Evolutionary conservation across 1,284 basidiomycete genomes (phyloP), one percentile per base, ranked within the genome.

Genomic region (Naganishia sp.): DNA sequence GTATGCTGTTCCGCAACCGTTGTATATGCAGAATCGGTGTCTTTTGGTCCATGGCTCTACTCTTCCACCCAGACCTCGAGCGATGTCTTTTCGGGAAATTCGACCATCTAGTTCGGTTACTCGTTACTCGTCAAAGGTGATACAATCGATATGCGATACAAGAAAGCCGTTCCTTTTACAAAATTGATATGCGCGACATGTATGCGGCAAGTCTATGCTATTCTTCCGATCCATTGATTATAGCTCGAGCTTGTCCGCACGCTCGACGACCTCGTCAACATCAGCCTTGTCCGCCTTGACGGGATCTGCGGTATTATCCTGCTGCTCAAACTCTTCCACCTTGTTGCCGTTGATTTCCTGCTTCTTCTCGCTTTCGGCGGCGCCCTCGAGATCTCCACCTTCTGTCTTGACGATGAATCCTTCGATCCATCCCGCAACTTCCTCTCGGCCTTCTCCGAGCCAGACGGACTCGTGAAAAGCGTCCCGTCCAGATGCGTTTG

Each of bases 391-490:
- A 21, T 54, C 44, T 33, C 36, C 28, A 18, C 50, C 48, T 48
- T 63, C 52, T 2, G 28, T 42, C 31, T 67, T 67, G 44, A 55
- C 78, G 18, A 80, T 61, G 69, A 73, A 80, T 13, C 78, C 79
- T 68, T 80, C 79, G 44, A 80, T 79, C 75, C 75, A 80, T 15
- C 79, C 79, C 28, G 79, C 74, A 16, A 79, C 77, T 68, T 80
- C 77, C 69, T 80, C 79, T 66, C 78, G 78, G 59, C 79, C 79
- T 69, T 80, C 78, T 42, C 78, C 78, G 11, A 75, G 75, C 63
- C 77, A 79, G 25, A 78, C 64, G 3, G 79, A 75, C 69, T 79
- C 77, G 54, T 71, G 68, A 68, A 80, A 77, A 18, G 79, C 78
- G 66, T 78, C 77, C 50, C 78, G 73, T 3, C 74, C 75, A 2